A percentile compares a stretch with the other conserved stretches of the same genome.
Evolutionary conservation across 2,329 filamentous ascomycete genomes (phyloP).

Genomic region (Xylaria sp.): DNA sequence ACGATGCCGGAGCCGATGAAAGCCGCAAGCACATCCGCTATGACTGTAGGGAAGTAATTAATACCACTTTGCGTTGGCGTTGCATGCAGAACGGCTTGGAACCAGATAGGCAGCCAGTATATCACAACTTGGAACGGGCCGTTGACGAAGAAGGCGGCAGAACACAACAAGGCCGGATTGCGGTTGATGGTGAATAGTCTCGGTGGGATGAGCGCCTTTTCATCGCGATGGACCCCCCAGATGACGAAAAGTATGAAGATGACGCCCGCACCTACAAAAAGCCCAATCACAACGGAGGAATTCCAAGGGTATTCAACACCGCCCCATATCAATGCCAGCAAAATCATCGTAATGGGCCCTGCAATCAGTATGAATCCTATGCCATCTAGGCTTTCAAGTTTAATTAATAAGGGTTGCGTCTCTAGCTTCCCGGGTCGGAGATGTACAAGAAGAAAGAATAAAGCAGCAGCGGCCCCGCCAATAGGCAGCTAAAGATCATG

Average conservation of each 20-base stretch:
- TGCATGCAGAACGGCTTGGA: slow-evolving; percentile 30
- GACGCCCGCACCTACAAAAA: slow-evolving; percentile 35
- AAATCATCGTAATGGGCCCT: slow-evolving; percentile 27
- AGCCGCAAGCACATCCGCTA: slow-evolving; percentile 32
- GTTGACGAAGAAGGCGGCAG: slow-evolving; percentile 35
- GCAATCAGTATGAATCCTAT: background rate
- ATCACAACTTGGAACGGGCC: slow-evolving; percentile 37
- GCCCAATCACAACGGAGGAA: slow-evolving; percentile 39
- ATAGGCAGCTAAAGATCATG: slow-evolving; percentile 31
- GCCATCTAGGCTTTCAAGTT: background rate
- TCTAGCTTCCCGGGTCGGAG: background rate
- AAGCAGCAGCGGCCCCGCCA: slow-evolving; percentile 22
- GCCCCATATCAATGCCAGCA: slow-evolving; percentile 37
- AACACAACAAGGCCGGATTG: slow-evolving; percentile 25
- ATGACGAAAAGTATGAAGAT: slow-evolving; percentile 29
- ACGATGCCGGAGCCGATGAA: slow-evolving; percentile 34
- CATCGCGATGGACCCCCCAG: slow-evolving; percentile 22
- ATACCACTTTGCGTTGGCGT: slow-evolving; percentile 30
- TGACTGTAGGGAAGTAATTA: slow-evolving; percentile 36
- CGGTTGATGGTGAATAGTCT: slow-evolving; percentile 31
- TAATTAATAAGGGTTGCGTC: background rate
- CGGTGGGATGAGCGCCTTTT: slow-evolving; percentile 35
- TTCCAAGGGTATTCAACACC: slow-evolving; percentile 30
- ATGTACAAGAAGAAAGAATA: background rate
- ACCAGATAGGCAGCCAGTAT: slow-evolving; percentile 41